Base-by-base conservation (phyloP, 345 rosid genomes). In the Arabidopsis arenosa region DNA sequence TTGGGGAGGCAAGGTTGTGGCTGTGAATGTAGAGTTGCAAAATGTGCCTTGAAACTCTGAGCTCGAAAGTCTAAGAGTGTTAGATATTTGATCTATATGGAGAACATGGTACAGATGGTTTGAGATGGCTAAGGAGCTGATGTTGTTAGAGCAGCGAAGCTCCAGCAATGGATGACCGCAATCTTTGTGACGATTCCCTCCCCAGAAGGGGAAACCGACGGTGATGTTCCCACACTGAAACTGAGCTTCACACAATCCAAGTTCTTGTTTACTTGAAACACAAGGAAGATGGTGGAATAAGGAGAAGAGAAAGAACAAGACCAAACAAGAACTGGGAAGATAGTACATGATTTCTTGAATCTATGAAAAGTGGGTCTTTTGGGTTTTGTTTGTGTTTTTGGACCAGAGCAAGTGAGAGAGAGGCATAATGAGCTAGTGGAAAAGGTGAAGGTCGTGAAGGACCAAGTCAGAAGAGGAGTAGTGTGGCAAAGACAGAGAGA, bases 181-280 rank as follows among this genome's bases (percentile, higher is more conserved):
- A 9, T 0, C 0, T 0, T 0, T 0, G 0, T 0, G 14, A 2
- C 79, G 53, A 1, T 0, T 33, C 4, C 10, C 51, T 57, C 86
- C 86, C 82, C 58, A 72, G 54, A 87, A 87, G 49, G 90, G 90
- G 70, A 32, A 87, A 5, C 48, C 44, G 0, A 66, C 73, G 0
- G 9, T 7, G 60, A 81, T 0, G 0, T 17, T 5, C 30, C 86
- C 83, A 11, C 86, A 86, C 4, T 1, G 3, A 49, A 78, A 84
- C 13, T 0, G 3, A 14, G 0, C 0, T 3, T 14, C 0, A 0
- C 37, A 37, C 17, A 80, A 81, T 1, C 66, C 66, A 12, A 2
- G 0, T 0, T 51, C 67, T 28, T 33, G 6, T 70, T 18, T 5
- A 37, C 58, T 33, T 57, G 39, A 4, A n/a, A 47, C 59, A 13